phyloP scores from a whole-genome alignment of 1,139 yeast genomes.

The Arxiozyma bovina region DNA sequence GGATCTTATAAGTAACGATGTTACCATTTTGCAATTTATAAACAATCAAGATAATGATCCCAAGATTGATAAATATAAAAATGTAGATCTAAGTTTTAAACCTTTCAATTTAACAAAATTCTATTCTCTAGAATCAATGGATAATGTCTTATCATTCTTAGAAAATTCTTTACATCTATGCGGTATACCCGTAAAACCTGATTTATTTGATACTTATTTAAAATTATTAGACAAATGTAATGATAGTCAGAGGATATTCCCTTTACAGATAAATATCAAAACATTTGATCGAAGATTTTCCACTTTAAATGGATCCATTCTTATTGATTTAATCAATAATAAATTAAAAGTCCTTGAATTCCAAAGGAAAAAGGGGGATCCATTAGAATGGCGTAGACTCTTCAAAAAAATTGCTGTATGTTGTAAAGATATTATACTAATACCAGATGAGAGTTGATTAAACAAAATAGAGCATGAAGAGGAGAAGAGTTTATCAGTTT shows the following conservation, averaged over 20 bases:
- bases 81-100: constrained; percentile 16
- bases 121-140: constrained; percentile 22
- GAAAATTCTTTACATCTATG: constrained; percentile 21
- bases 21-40: constrained; percentile 26
- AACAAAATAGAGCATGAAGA: not conserved
- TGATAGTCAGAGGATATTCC: constrained; percentile 20
- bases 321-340: constrained; percentile 33
- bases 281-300: constrained; percentile 41
- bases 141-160: constrained; percentile 18
- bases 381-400: constrained; percentile 57
- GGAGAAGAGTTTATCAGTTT: not conserved
- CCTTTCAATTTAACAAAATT: constrained; percentile 27
- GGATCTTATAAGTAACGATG: constrained; percentile 20
- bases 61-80: constrained; percentile 3
- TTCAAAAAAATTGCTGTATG: constrained; percentile 46
- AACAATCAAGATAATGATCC: constrained; percentile 2
- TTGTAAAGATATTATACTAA: constrained; percentile 39
- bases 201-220: constrained; percentile 19
- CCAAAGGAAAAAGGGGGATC: constrained; percentile 49
- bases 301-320: constrained; percentile 41
- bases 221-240: constrained; percentile 7
- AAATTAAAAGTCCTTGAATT: constrained; percentile 42
- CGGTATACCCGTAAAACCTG: constrained; percentile 21
- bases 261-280: constrained; percentile 36
- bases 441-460: constrained; percentile 11